phyloP scores from a whole-genome alignment of 2,329 filamentous ascomycete genomes.

The Ustilaginoidea virens region DNA sequence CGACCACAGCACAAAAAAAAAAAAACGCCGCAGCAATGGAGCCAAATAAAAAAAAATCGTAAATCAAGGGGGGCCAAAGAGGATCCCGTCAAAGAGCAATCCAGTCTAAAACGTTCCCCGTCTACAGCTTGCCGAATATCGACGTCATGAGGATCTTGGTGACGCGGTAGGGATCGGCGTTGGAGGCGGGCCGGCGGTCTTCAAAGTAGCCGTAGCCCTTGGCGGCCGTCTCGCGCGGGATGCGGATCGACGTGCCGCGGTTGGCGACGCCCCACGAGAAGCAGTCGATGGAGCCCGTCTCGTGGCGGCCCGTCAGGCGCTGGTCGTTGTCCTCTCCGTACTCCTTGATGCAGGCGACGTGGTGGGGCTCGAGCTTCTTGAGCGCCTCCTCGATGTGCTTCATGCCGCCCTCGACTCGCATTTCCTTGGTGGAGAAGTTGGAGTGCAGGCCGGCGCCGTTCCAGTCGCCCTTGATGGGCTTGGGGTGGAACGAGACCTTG shows the following conservation, averaged over 20 bases:
- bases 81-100: too few species aligned
- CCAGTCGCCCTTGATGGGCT: constrained; percentile 86
- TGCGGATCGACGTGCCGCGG: constrained; percentile 86
- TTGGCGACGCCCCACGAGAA: constrained; percentile 93
- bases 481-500: constrained; percentile 89
- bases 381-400: constrained; percentile 80
- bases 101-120: too few species aligned
- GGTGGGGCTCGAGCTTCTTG: constrained; percentile 67
- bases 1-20: too few species aligned
- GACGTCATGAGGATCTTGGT: constrained; percentile 72
- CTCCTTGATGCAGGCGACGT: constrained; percentile 76
- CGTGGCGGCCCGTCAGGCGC: constrained; percentile 83
- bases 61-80: too few species aligned
- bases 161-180: constrained; percentile 72
- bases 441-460: constrained; percentile 89
- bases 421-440: constrained; percentile 85
- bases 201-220: constrained; percentile 95
- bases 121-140: constrained; percentile 23
- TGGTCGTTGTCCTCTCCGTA: constrained; percentile 94
- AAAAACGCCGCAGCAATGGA: too few species aligned
- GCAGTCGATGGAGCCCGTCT: constrained; percentile 85
- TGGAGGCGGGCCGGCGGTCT: constrained; percentile 68
- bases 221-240: constrained; percentile 69
- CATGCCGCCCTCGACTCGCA: constrained; percentile 85
- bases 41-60: too few species aligned